Percentiles rank a stretch among this genome's conserved stretches.
Evolutionary conservation across 805 yeast genomes (phyloP).

Genomic region (Yamadazyma tumulicola): DNA sequence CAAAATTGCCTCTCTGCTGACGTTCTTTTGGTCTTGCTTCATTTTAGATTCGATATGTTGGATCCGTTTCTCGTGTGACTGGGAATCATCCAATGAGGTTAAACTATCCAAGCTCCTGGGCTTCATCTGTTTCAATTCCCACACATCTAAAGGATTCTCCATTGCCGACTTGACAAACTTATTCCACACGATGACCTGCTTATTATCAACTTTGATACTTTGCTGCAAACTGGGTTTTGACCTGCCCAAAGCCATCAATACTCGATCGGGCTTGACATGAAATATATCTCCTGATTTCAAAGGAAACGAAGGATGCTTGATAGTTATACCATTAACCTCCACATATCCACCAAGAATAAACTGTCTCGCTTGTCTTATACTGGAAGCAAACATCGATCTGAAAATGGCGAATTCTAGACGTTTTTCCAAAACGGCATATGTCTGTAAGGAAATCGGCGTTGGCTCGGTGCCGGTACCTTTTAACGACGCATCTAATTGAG

Average conservation of each 20-base stretch:
- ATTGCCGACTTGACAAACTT: constrained; percentile 58
- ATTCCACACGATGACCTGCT: constrained; percentile 76
- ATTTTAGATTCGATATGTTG: constrained; percentile 37
- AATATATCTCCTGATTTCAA: constrained; percentile 84
- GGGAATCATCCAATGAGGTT: constrained; percentile 11
- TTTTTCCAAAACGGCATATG: constrained; percentile 83
- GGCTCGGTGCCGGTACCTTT: constrained; percentile 52
- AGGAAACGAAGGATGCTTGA: constrained; percentile 75
- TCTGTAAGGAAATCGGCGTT: constrained; percentile 85
- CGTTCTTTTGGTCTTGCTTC: constrained; percentile 38
- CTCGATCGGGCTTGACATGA: constrained; percentile 81
- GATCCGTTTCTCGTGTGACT: constrained; percentile 28
- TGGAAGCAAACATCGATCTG: constrained; percentile 89
- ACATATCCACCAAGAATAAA: constrained; percentile 80
- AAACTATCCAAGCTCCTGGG: constrained; percentile 34
- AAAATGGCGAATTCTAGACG: constrained; percentile 87
- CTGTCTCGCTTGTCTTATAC: constrained; percentile 91
- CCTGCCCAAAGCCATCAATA: constrained; percentile 79
- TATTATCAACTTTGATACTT: constrained; percentile 65
- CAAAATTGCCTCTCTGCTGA: constrained; percentile 48
- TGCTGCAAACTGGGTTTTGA: constrained; percentile 71
- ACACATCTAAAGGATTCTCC: constrained; percentile 53
- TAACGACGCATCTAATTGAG: constrained; percentile 80
- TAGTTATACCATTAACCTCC: constrained; percentile 75
- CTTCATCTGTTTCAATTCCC: constrained; percentile 46